Base-by-base conservation (phyloP, 2,329 filamentous ascomycete species). In the Diaporthe vexans region DNA sequence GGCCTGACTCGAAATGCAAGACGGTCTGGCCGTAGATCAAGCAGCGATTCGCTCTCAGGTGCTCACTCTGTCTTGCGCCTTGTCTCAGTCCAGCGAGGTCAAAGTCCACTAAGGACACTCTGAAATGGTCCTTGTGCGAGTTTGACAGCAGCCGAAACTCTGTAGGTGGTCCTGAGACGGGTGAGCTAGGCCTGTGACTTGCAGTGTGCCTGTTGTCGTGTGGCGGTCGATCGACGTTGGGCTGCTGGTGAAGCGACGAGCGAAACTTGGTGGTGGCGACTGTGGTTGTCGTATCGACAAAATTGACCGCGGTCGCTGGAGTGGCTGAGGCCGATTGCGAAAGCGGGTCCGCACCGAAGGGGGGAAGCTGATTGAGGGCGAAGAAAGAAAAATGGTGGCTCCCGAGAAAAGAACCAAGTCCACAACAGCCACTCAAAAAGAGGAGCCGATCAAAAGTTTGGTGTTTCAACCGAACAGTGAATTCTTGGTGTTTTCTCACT, bases 281-380 rank as follows among this genome's bases (percentile, higher is more conserved):
- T 46, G 69, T 33, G 21, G 56, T 46, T 26, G 46, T 59, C 57
- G 51, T 65, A 57, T 73, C 48, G 21, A 46, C 29, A 52, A 37
- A 37, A 11, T 61, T 52, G 43, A 61, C 56, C 24, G 63, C 40
- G 70, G 43, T 5, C 52, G 68, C 40, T 33, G 56, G 69, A 26
- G 74, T 75, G 74, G 74, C 74, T 75, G 74, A 75, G 74, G 71
- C 59, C 71, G 71, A 48, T 75, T 71, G 71, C 74, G 63, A 75
- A 73, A 70, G 71, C 74, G 74, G 74, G 63, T 24, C 71, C 65
- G 9, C 54, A 24, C 6, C 46, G 15, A 43, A 15, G 13, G 33
- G 19, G 19, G 48, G 35, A 15, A 29, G 21, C 24, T 48, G 35
- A 13, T 37, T 37, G 35, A 37, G 35, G 35, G 11, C 35, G 13